Conservation (phyloP, 2,329 filamentous ascomycete genomes). For the Pseudogymnoascus verrucosus region DNA sequence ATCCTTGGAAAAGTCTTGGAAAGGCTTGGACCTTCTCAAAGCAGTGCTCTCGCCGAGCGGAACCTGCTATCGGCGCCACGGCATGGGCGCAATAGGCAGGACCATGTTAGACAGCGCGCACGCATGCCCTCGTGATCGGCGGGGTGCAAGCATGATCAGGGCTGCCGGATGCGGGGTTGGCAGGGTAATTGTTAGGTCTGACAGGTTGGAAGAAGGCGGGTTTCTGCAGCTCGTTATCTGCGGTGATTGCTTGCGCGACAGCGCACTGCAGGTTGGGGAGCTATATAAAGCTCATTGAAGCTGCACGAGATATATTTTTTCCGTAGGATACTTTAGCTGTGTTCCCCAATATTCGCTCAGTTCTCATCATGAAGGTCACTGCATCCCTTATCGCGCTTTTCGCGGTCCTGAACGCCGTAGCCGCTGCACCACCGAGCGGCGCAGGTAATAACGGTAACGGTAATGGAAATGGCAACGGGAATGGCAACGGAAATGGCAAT, state of each 20-base stretch:
- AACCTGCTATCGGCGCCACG: background rate
- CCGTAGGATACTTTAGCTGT: background rate
- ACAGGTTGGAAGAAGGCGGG: background rate
- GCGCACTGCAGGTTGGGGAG: background rate
- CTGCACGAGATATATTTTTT: background rate
- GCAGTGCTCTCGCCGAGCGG: background rate
- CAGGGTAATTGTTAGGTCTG: background rate
- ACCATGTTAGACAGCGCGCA: background rate
- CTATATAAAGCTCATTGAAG: background rate
- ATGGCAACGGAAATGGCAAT: no score
- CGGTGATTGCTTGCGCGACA: background rate
- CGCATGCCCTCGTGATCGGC: background rate
- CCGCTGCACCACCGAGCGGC: background rate
- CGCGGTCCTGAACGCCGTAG: background rate
- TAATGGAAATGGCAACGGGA: background rate
- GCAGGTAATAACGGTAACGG: background rate
- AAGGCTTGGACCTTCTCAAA: conserved; percentile 5
- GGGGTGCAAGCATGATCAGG: background rate
- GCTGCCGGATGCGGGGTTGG: background rate
- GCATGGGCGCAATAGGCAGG: conserved; percentile 1
- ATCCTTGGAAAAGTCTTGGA: conserved; percentile 1
- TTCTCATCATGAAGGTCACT: conserved; percentile 7
- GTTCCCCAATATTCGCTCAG: background rate
- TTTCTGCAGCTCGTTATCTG: background rate
- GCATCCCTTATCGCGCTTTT: background rate